A percentile compares a stretch with the other conserved stretches of the same genome.
phyloP scores from a whole-genome alignment of 306 rosid species.

The Comarum palustre region DNA sequence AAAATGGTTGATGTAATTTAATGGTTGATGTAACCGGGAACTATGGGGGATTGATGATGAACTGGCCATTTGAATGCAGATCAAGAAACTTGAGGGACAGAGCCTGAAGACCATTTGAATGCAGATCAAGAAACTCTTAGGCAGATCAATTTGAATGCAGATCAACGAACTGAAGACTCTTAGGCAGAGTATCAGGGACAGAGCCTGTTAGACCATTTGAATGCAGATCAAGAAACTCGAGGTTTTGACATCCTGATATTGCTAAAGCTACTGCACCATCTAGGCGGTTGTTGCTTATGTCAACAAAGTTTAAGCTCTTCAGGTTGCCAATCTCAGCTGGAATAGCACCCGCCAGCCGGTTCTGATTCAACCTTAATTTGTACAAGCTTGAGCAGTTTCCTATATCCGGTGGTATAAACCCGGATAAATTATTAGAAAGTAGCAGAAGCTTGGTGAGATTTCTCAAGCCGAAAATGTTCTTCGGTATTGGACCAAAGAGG shows the following conservation, averaged over 20 bases:
- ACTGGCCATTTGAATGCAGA: too few relatives aligned
- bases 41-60: too few relatives aligned
- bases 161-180: slow-evolving; percentile 58
- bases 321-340: slow-evolving; percentile 72
- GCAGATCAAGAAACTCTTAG: too few relatives aligned
- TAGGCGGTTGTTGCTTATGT: slow-evolving; percentile 58
- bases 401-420: slow-evolving; percentile 69
- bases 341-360: slow-evolving; percentile 57
- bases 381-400: slow-evolving; percentile 70
- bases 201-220: slow-evolving; percentile 66
- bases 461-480: slow-evolving; percentile 48
- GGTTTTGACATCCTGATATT: slow-evolving; percentile 56
- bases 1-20: too few relatives aligned
- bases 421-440: slow-evolving; percentile 69
- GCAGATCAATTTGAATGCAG: too few relatives aligned
- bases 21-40: too few relatives aligned
- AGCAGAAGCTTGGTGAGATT: slow-evolving; percentile 66
- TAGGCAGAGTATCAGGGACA: slow-evolving; percentile 67
- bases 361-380: slow-evolving; percentile 61
- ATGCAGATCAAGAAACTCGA: slow-evolving; percentile 82
- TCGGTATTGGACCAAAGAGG: slow-evolving; percentile 61
- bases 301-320: slow-evolving; percentile 58
- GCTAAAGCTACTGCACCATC: slow-evolving; percentile 68
- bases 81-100: too few relatives aligned
- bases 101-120: too few relatives aligned